Evolutionary conservation across 805 yeast species (phyloP), one percentile per base, ranked within the genome.

Genomic region (Cyberlindnera bimundalis): DNA sequence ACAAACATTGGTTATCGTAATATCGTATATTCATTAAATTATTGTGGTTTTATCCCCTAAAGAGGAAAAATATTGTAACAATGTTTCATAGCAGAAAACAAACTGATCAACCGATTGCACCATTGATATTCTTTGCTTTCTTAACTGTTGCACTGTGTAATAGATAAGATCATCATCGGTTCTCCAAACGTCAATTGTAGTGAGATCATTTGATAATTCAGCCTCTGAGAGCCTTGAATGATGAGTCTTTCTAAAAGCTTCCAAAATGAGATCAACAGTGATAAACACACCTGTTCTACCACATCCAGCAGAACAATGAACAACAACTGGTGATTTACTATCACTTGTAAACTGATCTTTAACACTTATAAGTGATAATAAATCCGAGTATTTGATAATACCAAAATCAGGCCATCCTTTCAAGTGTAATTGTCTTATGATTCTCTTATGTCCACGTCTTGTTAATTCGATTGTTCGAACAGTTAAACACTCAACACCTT

Each of bases 281-380:
- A 87, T 77, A 55, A 81, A 85, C 1, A 96, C 88, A 3, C 99
- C 99, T 0, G 98, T 87, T 48, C 99, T 68, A 3, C 99, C 99
- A 45, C 95, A 91, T 1, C 99, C 99, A 0, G 99, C 99, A 5
- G 96, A 88, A 55, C 99, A 93, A 59, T 93, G 99, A 16, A 84
- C 85, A 32, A 89, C 65, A 2, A 81, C 69, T 16, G 93, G 91
- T 1, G 65, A 45, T 2, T 60, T 54, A 6, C 23, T 23, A 26
- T 46, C 42, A 1, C 14, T 34, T 3, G 43, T 24, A n/a, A 62
- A 46, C 24, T 43, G 31, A 40, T 63, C 59, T 38, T 67, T 67
- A 4, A 63, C 52, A 1, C 53, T 39, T 15, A 61, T 59, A 14
- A 68, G 36, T 18, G 58, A 51, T 14, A 66, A 29, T 6, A 68